These are phyloP conservation scores for Nelumbo lutea DNA, from an alignment of 164 flowering plant genomes.

Conservation along the genomic window DNA sequence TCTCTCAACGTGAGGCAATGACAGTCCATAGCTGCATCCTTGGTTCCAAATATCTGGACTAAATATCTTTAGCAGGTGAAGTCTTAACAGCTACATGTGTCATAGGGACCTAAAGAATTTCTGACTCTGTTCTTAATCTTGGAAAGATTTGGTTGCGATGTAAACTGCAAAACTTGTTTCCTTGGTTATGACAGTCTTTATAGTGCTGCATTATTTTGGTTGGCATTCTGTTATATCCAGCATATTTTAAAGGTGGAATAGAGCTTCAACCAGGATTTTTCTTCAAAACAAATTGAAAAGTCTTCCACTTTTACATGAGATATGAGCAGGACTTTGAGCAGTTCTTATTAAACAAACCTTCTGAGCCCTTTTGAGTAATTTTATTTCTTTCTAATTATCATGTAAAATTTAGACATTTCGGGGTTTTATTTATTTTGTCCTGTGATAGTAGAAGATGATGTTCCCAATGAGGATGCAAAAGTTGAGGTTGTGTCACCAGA, in stretches of 20 bases:
- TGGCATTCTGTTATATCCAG: no score
- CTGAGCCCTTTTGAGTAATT: no score
- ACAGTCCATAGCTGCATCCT: background rate
- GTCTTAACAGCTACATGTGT: background rate
- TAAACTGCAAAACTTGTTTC: no score
- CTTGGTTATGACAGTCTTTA: background rate
- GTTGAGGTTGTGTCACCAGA: conserved; percentile 26
- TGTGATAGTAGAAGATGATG: conserved; percentile 12
- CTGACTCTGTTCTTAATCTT: background rate
- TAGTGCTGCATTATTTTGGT: no score
- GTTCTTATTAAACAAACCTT: background rate
- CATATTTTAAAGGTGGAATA: background rate
- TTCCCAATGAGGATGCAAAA: conserved; percentile 21
- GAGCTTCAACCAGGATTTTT: background rate
- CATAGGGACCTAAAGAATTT: background rate
- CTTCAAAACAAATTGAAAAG: background rate
- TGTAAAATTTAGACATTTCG: no score
- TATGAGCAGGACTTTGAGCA: background rate
- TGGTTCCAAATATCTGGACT: background rate
- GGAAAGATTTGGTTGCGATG: background rate
- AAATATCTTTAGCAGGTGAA: background rate
- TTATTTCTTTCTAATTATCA: no score
- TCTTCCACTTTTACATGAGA: background rate
- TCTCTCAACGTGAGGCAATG: background rate
- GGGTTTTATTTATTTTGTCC: no score